Evolutionary conservation across 371 early-diverging fungal species (phyloP), one percentile per base, ranked within the genome.

Genomic region (Actinomortierella ambigua): DNA sequence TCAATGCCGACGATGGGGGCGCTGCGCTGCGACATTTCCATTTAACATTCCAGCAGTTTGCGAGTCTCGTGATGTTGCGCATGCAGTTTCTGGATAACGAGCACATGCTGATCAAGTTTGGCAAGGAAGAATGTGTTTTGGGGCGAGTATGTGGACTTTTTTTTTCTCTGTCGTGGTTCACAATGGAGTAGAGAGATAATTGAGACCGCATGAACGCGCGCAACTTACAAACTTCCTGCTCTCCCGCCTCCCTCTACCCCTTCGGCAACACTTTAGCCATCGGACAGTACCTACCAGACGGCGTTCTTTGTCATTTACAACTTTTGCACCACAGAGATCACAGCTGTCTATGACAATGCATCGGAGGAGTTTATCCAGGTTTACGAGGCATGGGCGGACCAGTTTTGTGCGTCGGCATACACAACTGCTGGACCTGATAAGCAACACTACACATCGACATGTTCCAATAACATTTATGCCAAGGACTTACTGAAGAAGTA

Each of bases 291-390:
- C 43, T 50, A 59, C 54, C 81, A 82, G 34, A 67, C 82, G 47
- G 71, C 80, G 17, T 85, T 89, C 63, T 85, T 86, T 75, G 82
- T 85, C 5, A 63, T 88, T 22, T 87, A 85, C 75, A 76, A 84
- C 46, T 71, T 87, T 20, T 50, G 46, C 2, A 76, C 79, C 0
- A 81, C 82, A 2, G 61, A 80, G 51, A 80, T 89, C 22, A 47
- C 81, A 15, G 76, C 77, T 8, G 81, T 87, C 0, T 87, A 79
- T 62, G 88, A 89, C 47, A 86, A 85, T 61, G 69, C 81, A 2
- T 84, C 85, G 1, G 73, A 79, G 26, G 83, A 82, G 47, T 66
- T 88, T 39, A 65, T 85, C 2, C 65, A 76, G 15, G 61, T 80
- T 28, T 79, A 77, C 46, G 80, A 83, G 54, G 66, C 64, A 5